Evolutionary conservation across 2,329 filamentous ascomycete species (phyloP), one percentile per base, ranked within the genome.

Genomic region (Colletotrichum trifolii): DNA sequence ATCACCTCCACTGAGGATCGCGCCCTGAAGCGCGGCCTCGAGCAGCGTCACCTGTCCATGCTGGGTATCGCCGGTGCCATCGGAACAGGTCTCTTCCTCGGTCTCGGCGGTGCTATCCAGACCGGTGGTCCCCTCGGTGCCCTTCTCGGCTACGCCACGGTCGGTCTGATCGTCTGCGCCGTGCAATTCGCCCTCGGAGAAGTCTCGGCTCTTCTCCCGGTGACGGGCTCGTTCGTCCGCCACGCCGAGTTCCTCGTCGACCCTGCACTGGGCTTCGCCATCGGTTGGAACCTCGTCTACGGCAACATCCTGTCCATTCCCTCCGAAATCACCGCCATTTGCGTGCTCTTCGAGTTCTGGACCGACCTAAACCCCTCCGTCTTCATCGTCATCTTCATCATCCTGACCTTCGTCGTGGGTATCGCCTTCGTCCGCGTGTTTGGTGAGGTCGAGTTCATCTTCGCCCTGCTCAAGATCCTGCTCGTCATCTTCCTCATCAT

Each of bases 261-360:
- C 71, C 87, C 87, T 52, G 83, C 87, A 2, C 83, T 85, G 75
- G 84, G 84, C 4, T 85, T 85, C 57, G 83, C 83, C 54, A 76
- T 84, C 52, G 83, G 83, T 15, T 84, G 81, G 81, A 85, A 86
- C 68, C 87, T 87, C 72, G 90, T 87, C 86, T 89, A 89, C 53
- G 61, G 62, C 46, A 66, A 60, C 50, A 60, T 64, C 69, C 71
- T 85, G 52, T 83, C 85, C 13, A 64, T 77, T 38, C 73, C 77
- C 34, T 72, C 76, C 6, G 74, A 68, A 52, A 70, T 72, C 39
- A 68, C 71, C 42, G 67, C 66, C 38, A 70, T 70, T 39, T 67
- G 60, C 43, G 64, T 72, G 1, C 61, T 72, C 40, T 71, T 73
- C 48, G 34, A 71, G 36, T 73, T 71, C 60, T 73, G 71, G 71